Conservation (phyloP, 1,284 basidiomycete species). For the Inonotus hispidus region DNA sequence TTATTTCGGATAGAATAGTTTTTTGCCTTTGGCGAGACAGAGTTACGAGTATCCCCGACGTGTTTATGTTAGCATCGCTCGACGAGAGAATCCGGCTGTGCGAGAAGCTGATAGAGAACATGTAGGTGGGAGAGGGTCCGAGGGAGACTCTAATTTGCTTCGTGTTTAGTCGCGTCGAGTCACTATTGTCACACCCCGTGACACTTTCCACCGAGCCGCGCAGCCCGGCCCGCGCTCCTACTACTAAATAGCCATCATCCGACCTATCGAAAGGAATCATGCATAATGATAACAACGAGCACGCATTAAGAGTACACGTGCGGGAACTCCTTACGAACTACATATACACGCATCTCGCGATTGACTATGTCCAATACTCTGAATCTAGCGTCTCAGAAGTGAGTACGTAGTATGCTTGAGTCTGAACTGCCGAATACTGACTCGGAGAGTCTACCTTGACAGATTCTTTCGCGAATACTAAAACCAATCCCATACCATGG, state of each 20-base stretch:
- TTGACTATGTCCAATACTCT: slow-evolving; percentile 50
- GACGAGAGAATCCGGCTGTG: no score
- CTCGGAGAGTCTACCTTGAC: background rate
- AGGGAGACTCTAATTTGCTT: no score
- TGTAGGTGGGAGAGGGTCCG: no score
- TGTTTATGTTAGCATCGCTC: no score
- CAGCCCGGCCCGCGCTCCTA: background rate
- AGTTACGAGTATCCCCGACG: no score
- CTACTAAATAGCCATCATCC: no score
- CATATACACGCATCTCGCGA: slow-evolving; percentile 46
- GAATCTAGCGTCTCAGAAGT: slow-evolving; percentile 44
- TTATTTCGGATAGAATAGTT: background rate
- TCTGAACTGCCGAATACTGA: background rate
- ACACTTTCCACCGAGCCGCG: background rate
- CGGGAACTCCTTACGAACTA: slow-evolving; percentile 49
- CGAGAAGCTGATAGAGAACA: no score
- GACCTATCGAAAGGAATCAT: background rate
- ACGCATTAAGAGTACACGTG: slow-evolving; percentile 42
- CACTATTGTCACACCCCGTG: background rate
- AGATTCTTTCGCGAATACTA: slow-evolving; percentile 43
- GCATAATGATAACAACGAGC: slow-evolving; percentile 19
- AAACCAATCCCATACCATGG: slow-evolving; percentile 41
- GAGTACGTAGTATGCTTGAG: slow-evolving; percentile 18
- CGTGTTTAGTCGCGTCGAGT: background rate
- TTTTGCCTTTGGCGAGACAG: background rate